phyloP scores from a whole-genome alignment of 2,329 filamentous ascomycete genomes.

The Hypoxylon sp. region DNA sequence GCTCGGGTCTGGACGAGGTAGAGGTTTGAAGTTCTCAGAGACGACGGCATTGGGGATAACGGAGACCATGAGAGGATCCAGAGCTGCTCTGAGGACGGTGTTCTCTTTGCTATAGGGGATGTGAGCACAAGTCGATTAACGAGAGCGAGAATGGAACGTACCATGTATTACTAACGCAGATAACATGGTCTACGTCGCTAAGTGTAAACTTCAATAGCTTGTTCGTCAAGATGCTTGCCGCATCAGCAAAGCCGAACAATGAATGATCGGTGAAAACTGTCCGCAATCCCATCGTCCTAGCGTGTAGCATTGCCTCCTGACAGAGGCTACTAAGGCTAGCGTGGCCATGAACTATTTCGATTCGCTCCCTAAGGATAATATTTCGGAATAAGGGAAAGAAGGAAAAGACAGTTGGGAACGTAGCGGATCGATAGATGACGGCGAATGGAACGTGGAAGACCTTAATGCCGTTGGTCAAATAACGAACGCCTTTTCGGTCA shows the following conservation, averaged over 20 bases:
- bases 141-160: slow-evolving; percentile 59
- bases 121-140: slow-evolving; percentile 42
- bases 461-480: slow-evolving; percentile 97
- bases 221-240: slow-evolving; percentile 94
- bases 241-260: slow-evolving; percentile 96
- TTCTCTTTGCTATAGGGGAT: slow-evolving; percentile 85
- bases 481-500: slow-evolving; percentile 90
- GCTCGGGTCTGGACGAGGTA: slow-evolving; percentile 63
- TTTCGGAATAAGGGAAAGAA: slow-evolving; percentile 99
- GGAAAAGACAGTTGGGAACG: slow-evolving; percentile 97
- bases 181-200: slow-evolving; percentile 97
- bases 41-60: slow-evolving; percentile 98
- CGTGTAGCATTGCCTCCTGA: slow-evolving; percentile 94
- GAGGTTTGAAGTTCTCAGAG: slow-evolving; percentile 91
- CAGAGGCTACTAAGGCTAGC: slow-evolving; percentile 93
- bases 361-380: slow-evolving; percentile 92
- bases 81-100: slow-evolving; percentile 91
- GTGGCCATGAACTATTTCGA: slow-evolving; percentile 99
- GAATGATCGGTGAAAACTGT: slow-evolving; percentile 99
- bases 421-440: slow-evolving; percentile 93
- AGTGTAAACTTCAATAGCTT: slow-evolving; percentile 96
- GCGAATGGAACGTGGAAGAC: slow-evolving; percentile 98
- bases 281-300: slow-evolving; percentile 92
- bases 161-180: slow-evolving; percentile 99
- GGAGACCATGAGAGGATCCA: slow-evolving; percentile 97